Base-by-base conservation (phyloP, 345 rosid species). In the Eucalyptus tenuipes region DNA sequence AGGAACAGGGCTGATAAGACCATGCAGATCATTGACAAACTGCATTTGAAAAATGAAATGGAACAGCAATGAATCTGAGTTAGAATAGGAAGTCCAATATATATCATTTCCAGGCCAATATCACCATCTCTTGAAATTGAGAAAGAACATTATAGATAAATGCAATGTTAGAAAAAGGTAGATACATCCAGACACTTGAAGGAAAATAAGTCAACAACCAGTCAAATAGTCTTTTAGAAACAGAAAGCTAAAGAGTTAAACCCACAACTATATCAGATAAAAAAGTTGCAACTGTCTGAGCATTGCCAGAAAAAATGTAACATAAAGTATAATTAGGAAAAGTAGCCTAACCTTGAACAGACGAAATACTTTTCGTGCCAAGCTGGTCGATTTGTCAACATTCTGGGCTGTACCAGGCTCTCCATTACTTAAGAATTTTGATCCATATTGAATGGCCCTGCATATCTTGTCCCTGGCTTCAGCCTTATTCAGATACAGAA, bases 391-490 rank as follows among this genome's bases (percentile, higher is more conserved):
- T 89, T 95, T 97, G 94, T 98, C 99, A 31, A 98, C 99, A 90
- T 90, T 98, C 92, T 96, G 99, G 87, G 99, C 99, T 1, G 98
- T 95, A 89, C 99, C 99, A 92, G 99, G 95, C 87, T 95, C 92
- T 31, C 99, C 99, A 84, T 93, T 53, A 81, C 99, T 98, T 90
- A 98, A 50, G 91, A 96, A 98, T 91, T 97, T 98, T 4, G 99
- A 97, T 90, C 99, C 99, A 87, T 95, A 97, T 52, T 97, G 99
- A 90, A 98, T 98, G 86, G 99, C 99, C 93, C 99, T 94, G 88
- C 99, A 98, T 86, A 98, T 95, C 99, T 98, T 98, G 91, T 98
- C 99, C 92, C 99, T 95, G 89, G 99, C 99, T 90, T 97, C 99
- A 91, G 99, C 99, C 92, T 97, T 97, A 89, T 95, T 96, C 95